phyloP scores from a whole-genome alignment of 176 grass and related monocot genomes.

The Zoysia pacifica region DNA sequence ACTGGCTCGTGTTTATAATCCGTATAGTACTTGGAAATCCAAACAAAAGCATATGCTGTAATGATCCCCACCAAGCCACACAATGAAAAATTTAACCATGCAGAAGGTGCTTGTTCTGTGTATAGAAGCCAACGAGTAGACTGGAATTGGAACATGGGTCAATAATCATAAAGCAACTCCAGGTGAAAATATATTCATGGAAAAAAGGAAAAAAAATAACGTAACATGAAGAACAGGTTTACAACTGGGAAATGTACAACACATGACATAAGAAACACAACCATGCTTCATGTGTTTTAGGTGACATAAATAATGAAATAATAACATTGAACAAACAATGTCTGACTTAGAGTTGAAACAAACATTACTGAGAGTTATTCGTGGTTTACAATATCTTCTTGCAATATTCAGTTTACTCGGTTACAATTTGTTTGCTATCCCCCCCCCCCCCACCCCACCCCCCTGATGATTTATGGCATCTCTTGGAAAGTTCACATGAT shows the following conservation, averaged over 20 bases:
- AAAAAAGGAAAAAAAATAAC: not conserved
- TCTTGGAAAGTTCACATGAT: not conserved
- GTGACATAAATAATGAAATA: not conserved
- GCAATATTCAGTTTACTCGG: not conserved
- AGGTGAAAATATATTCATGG: not conserved
- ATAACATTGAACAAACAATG: not conserved
- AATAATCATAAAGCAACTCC: constrained; percentile 26
- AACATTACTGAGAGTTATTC: not conserved
- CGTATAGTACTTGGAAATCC: constrained; percentile 97
- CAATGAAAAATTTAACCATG: constrained; percentile 92
- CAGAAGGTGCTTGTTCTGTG: constrained; percentile 97
- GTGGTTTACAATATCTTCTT: constrained; percentile 7
- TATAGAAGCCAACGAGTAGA: constrained; percentile 99
- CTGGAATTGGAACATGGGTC: constrained; percentile 46
- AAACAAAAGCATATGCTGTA: constrained; percentile 94
- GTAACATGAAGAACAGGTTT: not conserved
- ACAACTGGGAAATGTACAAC: not conserved
- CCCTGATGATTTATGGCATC: no score
- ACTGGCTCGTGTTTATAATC: constrained; percentile 98
- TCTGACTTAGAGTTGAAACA: not conserved
- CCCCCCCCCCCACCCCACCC: no score
- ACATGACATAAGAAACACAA: constrained; percentile 15
- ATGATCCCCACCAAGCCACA: constrained; percentile 97
- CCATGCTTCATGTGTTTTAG: not conserved
- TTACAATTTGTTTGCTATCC: not conserved